Evolutionary conservation across 257 asterid species (phyloP), one percentile per base, ranked within the genome.

Genomic region (Primulina tabacum): DNA sequence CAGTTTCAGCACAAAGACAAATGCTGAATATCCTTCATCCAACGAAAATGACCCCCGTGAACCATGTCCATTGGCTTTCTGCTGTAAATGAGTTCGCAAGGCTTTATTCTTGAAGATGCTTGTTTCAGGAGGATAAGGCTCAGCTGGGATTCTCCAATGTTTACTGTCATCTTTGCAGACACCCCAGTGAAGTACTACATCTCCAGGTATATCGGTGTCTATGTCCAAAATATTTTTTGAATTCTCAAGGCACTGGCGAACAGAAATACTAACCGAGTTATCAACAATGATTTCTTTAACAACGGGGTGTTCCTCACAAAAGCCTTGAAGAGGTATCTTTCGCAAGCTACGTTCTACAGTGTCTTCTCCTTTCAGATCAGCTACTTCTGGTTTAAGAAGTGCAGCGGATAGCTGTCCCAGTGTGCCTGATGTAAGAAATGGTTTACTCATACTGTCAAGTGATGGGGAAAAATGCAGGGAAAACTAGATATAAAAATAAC

Each of bases 101-200:
- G 97, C 97, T 76, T 89, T 90, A 67, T 89, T 80, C 87, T 86
- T 90, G 81, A 90, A 93, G 28, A n/a, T 72, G 72, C 75, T 72
- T 73, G 97, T 87, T 77, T 77, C 84, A 55, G 86, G 75, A 71
- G 99, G 99, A 86, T 87, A 87, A 37, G 99, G 94, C 82, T 73
- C 88, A 28, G 74, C 62, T 3, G 99, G 97, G 79, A 93, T 79
- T 85, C 82, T 89, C 99, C 99, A 93, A 33, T 30, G 79, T 77
- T 71, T 84, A 71, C 82, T 68, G 53, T 83, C 86, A 73, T 73
- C 90, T 78, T 65, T 84, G 82, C 89, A 87, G 71, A 90, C 84
- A 76, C 99, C 99, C 99, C 99, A 91, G 85, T 94, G 99, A 64
- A 89, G 76, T 64, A 88, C 82, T 58, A 87, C 90, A 68, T 91